Base-by-base conservation (phyloP, 805 yeast genomes). In the Metschnikowia colocasiae region DNA sequence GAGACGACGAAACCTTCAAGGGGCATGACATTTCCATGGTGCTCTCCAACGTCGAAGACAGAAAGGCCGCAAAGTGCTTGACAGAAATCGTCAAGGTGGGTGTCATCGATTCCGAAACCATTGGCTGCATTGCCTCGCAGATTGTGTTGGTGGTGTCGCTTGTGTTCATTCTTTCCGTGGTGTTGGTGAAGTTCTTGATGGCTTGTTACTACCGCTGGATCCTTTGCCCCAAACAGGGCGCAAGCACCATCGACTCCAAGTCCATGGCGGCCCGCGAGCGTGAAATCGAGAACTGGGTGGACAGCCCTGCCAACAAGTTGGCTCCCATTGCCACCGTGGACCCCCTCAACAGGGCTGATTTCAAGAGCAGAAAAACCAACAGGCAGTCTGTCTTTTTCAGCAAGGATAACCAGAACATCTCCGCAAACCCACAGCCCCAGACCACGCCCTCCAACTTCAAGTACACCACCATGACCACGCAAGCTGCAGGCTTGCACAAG, bases 171-270 rank as follows among this genome's bases (percentile, higher is more conserved):
- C 73, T 94, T 48, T 78, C 95, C 1, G 80, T 94, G 45, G 95
- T 90, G 20, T 60, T 83, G 44, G 74, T 74, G 36, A 91, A 91
- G 67, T 94, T 94, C 58, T 47, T 85, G 12, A 73, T 92, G 63
- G 97, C 99, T 0, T 83, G 92, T 61, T 88, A 90, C 63, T 94
- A 85, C 74, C 82, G 85, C 57, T 92, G 97, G 96, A 67, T 81
- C 48, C 68, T 92, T 16, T 76, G 73, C 35, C 43, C 42, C 20
- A 74, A 67, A 30, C 97, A 90, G 68, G 98, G 98, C 51, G 94
- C 94, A 2, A 78, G 77, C 50, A 69, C 69, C 23, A 70, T 83
- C 41, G 79, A 81, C 50, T 73, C 77, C 52, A 81, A 79, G 58
- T 74, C 79, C 35, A 77, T 85, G 83, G 75, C 73, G 19, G 74